Evolutionary conservation across 257 asterid genomes (phyloP).

Genomic region (Thymus mandschuricus): DNA sequence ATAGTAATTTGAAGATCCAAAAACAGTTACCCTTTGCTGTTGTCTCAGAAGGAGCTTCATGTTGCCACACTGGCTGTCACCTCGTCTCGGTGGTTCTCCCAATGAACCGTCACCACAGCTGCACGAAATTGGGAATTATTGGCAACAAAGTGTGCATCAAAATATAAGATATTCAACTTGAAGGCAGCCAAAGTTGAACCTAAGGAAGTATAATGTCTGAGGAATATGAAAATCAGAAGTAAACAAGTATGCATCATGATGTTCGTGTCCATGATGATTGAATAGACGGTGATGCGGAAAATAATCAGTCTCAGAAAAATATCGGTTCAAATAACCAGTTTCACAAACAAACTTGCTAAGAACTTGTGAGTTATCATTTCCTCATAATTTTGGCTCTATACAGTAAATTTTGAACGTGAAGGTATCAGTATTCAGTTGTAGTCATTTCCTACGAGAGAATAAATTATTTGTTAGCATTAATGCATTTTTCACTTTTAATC

Average conservation of each 20-base stretch:
- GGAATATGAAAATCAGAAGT: not conserved
- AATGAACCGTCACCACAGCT: slow-evolving; percentile 85
- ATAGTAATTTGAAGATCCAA: slow-evolving; percentile 26
- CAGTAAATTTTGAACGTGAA: not conserved
- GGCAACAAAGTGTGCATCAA: not conserved
- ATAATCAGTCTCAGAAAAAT: not conserved
- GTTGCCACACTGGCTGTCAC: slow-evolving; percentile 92
- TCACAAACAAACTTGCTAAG: not conserved
- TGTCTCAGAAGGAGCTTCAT: slow-evolving; percentile 95
- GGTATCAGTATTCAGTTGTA: not conserved
- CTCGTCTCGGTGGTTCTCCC: slow-evolving; percentile 85
- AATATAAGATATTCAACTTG: not conserved
- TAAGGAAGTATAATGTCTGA: not conserved
- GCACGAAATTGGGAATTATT: slow-evolving; percentile 34
- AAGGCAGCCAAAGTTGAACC: not conserved
- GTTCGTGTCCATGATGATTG: not conserved
- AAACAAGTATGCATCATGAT: not conserved
- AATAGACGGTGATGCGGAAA: not conserved
- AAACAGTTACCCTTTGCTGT: slow-evolving; percentile 75
- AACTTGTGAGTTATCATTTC: not conserved
- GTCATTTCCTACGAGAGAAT: not conserved
- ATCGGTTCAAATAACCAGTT: not conserved
- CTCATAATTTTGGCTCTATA: not conserved
- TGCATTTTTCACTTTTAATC: not conserved
- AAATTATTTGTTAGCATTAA: not conserved